Conservation (phyloP, 371 early-diverging fungal genomes). For the Mucor ambiguus region DNA sequence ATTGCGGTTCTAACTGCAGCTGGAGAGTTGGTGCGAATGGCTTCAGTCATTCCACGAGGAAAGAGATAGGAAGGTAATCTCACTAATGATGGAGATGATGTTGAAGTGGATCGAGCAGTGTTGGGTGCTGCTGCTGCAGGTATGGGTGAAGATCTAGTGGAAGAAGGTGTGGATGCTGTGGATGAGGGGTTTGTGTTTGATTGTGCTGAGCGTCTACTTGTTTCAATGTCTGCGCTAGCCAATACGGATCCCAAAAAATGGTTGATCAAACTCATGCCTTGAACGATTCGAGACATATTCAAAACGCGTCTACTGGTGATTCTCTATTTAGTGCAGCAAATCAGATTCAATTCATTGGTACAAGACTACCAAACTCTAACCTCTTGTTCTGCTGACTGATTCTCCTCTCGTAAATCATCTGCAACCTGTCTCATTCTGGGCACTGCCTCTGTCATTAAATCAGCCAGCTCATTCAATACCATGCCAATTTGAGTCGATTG, state of each 20-base stretch:
- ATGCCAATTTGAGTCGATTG: constrained; percentile 48
- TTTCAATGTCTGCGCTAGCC: constrained; percentile 43
- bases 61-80: constrained; percentile 3
- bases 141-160: neutral
- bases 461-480: constrained; percentile 45
- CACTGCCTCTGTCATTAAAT: constrained; percentile 36
- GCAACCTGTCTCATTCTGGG: constrained; percentile 44
- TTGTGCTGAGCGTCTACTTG: constrained; percentile 11
- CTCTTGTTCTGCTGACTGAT: constrained; percentile 24
- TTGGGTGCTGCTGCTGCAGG: neutral
- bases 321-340: neutral
- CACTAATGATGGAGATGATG: neutral
- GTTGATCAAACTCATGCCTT: constrained; percentile 51
- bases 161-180: neutral
- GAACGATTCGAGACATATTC: constrained; percentile 47
- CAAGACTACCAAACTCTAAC: constrained; percentile 1
- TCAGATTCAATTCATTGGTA: neutral
- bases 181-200: constrained; percentile 4
- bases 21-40: constrained; percentile 9
- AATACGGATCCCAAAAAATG: constrained; percentile 51
- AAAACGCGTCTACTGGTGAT: constrained; percentile 14
- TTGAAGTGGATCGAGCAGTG: neutral
- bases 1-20: neutral
- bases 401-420: constrained; percentile 31
- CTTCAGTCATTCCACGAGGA: constrained; percentile 19